phyloP scores from a whole-genome alignment of 2,329 filamentous ascomycete genomes.

The Trichoderma hamatum region DNA sequence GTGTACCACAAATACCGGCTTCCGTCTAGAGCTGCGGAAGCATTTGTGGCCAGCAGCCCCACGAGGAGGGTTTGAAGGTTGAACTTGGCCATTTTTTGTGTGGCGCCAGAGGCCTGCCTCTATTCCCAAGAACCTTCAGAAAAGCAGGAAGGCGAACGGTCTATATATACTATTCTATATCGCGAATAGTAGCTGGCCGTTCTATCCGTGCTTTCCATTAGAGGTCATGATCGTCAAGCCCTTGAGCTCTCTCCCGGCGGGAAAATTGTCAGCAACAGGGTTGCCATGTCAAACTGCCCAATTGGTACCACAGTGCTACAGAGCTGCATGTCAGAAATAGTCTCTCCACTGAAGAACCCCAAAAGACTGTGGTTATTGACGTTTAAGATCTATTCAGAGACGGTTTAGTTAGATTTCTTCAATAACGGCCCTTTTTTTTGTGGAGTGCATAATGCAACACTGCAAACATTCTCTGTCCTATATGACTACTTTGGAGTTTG shows the following conservation, averaged over 20 bases:
- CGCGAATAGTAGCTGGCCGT: background rate
- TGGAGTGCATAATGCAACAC: background rate
- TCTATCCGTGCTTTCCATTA: background rate
- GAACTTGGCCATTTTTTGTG: conserved; percentile 14
- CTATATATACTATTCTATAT: conserved; percentile 7
- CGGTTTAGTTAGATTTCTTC: background rate
- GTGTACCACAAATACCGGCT: conserved; percentile 31
- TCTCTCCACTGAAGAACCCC: background rate
- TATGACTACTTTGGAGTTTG: background rate
- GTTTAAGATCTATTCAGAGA: background rate
- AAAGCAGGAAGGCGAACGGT: background rate
- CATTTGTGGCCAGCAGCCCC: background rate
- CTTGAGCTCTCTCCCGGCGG: conserved; percentile 1
- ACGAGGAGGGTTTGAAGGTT: conserved; percentile 13
- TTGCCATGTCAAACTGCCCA: background rate
- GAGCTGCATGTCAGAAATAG: background rate
- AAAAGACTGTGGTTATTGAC: background rate
- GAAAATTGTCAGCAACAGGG: background rate
- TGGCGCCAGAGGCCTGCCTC: conserved; percentile 2
- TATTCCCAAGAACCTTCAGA: background rate
- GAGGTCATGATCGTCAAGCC: conserved; percentile 7
- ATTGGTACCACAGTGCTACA: background rate
- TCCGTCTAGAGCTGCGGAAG: conserved; percentile 16
- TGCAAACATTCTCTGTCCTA: background rate
- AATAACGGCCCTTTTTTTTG: conserved; percentile 6